A percentile compares a stretch with the other conserved stretches of the same genome.
Evolutionary conservation across 441 rosid genomes (phyloP).

Genomic region (Corymbia citriodora): DNA sequence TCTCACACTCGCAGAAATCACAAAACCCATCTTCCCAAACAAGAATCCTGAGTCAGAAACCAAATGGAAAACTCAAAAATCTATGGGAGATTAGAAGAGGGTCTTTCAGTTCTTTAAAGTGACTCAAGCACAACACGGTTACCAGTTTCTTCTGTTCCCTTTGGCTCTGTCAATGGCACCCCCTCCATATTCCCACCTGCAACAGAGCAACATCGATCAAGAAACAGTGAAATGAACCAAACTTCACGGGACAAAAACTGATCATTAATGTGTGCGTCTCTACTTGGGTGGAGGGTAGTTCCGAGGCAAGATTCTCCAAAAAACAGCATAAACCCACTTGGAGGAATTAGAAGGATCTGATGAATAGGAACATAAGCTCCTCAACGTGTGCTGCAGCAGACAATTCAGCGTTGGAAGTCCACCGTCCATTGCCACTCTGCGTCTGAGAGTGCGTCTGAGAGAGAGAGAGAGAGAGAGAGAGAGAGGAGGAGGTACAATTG

Average conservation of each 20-base stretch:
- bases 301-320: constrained; percentile 70
- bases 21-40: constrained; percentile 82
- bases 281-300: constrained; percentile 81
- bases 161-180: constrained; percentile 53
- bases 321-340: constrained; percentile 72
- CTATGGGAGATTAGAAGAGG: not conserved
- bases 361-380: constrained; percentile 35
- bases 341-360: constrained; percentile 41
- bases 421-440: constrained; percentile 38
- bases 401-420: constrained; percentile 61
- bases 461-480: not conserved
- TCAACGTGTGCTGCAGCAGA: constrained; percentile 54
- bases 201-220: not conserved
- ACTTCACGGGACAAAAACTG: not conserved
- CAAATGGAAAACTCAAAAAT: not conserved
- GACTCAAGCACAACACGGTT: not conserved
- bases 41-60: constrained; percentile 43
- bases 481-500: not conserved
- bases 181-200: constrained; percentile 76
- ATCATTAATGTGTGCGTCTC: not conserved
- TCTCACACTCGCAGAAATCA: constrained; percentile 56
- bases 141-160: constrained; percentile 77
- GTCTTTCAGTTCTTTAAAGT: not conserved
- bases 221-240: constrained; percentile 15
- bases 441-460: no score